Evolutionary conservation across 2,329 filamentous ascomycete genomes (phyloP).

Genomic region (Lomentospora prolificans): DNA sequence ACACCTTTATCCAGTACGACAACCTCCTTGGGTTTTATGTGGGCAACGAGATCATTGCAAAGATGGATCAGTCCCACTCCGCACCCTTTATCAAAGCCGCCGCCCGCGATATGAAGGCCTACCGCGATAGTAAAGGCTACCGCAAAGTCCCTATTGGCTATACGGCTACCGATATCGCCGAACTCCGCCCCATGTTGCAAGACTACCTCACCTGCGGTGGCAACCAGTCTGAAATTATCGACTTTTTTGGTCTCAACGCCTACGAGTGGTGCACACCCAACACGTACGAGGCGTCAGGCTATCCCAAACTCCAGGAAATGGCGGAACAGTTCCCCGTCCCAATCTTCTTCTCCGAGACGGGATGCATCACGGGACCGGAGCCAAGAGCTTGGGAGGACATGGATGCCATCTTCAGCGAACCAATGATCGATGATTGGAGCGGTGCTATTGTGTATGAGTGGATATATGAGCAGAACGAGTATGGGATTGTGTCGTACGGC

Average conservation of each 20-base stretch:
- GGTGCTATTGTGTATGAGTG: conserved; percentile 84
- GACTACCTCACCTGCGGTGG: conserved; percentile 70
- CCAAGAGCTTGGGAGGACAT: conserved; percentile 63
- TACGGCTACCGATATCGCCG: conserved; percentile 74
- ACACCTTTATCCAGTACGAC: conserved; percentile 66
- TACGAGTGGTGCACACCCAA: conserved; percentile 68
- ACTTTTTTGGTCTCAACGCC: conserved; percentile 80
- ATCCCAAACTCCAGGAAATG: conserved; percentile 55
- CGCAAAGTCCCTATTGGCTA: conserved; percentile 79
- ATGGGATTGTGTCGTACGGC: conserved; percentile 72
- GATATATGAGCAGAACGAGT: conserved; percentile 76
- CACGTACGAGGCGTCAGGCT: conserved; percentile 55
- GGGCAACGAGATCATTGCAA: conserved; percentile 77
- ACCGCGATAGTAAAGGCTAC: conserved; percentile 66
- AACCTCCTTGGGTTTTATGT: conserved; percentile 80
- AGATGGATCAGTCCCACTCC: conserved; percentile 45
- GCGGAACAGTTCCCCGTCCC: conserved; percentile 67
- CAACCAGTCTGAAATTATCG: conserved; percentile 58
- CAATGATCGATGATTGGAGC: conserved; percentile 63
- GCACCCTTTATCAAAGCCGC: conserved; percentile 80
- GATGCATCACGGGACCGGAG: conserved; percentile 55
- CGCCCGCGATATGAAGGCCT: conserved; percentile 71
- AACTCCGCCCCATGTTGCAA: conserved; percentile 51
- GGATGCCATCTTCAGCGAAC: conserved; percentile 60
- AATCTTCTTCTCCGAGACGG: conserved; percentile 84